Percentiles rank a stretch among this genome's conserved stretches.
Evolutionary conservation across 768 basidiomycete species (phyloP).

Genomic region (Pulveroboletus sp.): DNA sequence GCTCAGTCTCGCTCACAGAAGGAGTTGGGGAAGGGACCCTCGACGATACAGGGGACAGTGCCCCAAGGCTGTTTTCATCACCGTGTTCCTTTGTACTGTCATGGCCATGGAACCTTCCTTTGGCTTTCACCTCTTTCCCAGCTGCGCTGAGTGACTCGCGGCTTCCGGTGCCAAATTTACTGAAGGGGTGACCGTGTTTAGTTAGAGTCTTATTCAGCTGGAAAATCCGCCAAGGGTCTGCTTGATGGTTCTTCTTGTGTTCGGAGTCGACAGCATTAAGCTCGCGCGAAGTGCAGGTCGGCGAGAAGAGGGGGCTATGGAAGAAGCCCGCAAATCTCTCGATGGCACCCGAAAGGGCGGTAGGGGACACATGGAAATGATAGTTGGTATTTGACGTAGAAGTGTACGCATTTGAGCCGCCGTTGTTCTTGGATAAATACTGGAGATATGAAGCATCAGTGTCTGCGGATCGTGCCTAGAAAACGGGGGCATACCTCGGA

Average conservation of each 20-base stretch:
- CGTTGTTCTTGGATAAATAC: constrained; percentile 80
- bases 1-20: constrained; percentile 54
- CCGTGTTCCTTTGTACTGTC: constrained; percentile 24
- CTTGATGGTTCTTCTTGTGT: constrained; percentile 92
- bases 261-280: constrained; percentile 96
- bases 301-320: constrained; percentile 84
- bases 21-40: constrained; percentile 57
- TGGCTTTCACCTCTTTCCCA: constrained; percentile 52
- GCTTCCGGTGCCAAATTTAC: constrained; percentile 90
- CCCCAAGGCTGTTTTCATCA: constrained; percentile 18
- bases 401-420: constrained; percentile 90
- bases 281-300: constrained; percentile 84
- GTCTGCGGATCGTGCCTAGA: neutral
- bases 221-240: constrained; percentile 90
- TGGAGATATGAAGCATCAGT: constrained; percentile 23
- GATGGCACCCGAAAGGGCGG: constrained; percentile 63
- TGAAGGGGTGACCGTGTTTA: constrained; percentile 76
- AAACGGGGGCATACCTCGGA: constrained; percentile 52
- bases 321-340: constrained; percentile 85
- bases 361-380: constrained; percentile 66
- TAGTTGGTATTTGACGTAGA: constrained; percentile 90
- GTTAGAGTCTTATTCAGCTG: constrained; percentile 89
- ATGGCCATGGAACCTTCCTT: constrained; percentile 37
- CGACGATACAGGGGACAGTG: constrained; percentile 48
- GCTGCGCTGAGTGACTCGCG: constrained; percentile 64